These are phyloP conservation scores for Hymenoscyphus scutula DNA, from an alignment of 2,329 filamentous ascomycete species.

Conservation along the genomic window DNA sequence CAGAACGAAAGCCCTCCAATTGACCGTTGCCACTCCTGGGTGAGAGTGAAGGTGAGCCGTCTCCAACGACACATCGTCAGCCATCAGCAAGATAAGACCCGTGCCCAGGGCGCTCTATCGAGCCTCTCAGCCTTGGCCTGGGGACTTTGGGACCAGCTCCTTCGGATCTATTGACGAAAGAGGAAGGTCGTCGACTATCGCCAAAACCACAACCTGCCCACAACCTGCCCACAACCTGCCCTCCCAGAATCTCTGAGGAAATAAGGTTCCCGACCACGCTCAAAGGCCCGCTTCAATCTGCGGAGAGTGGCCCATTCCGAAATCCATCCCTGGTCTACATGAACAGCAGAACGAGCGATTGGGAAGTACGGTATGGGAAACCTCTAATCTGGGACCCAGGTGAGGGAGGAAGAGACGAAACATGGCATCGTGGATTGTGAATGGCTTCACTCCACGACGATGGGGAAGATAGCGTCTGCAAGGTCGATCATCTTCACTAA, in stretches of 20 bases:
- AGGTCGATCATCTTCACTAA: constrained; percentile 1
- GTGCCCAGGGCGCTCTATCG: not conserved
- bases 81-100: not conserved
- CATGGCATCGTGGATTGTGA: not conserved
- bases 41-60: no score
- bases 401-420: not conserved
- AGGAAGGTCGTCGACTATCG: constrained; percentile 6
- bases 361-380: not conserved
- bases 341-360: not conserved
- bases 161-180: not conserved
- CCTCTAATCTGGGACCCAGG: not conserved
- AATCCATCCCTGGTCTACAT: not conserved
- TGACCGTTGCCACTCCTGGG: no score
- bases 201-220: no score
- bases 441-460: not conserved
- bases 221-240: no score
- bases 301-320: constrained; percentile 14
- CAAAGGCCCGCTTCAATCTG: not conserved
- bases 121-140: constrained; percentile 8
- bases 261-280: not conserved
- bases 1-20: no score
- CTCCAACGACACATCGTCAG: no score
- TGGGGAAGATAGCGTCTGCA: not conserved
- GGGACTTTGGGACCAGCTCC: not conserved
- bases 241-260: not conserved